Base-by-base conservation (phyloP, 148 eudicot species). In the Spergularia marina region DNA sequence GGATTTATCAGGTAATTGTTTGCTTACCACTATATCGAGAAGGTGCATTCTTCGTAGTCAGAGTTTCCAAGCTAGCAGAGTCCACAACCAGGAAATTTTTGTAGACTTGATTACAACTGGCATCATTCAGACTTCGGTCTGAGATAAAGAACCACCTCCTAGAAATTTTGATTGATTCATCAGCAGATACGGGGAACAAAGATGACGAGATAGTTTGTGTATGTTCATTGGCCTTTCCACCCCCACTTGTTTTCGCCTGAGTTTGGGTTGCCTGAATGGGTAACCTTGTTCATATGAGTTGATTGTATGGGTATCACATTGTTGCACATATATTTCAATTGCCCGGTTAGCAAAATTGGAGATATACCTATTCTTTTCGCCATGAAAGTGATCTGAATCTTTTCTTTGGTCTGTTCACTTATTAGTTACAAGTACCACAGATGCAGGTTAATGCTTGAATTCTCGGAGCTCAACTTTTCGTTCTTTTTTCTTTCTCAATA, bases 261-360 rank as follows among this genome's bases (percentile, higher is more conserved):
- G 49, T 72, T 60, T 58, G 47, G 73, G 74, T 73, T 79, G 68
- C 73, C 70, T 65, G 11, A 65, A 13, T 66, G 72, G 76, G 36
- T 58, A 21, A 73, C 58, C 64, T 39, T 68, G 77, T 79, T 74
- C 74, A 74, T 79, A 79, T 67, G 75, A 77, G 75, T 40, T 65
- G 20, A 13, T 61, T 77, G 75, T 77, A 77, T 15, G 44, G 68
- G 71, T 64, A 64, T 60, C 52, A 7, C 18, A 6, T 39, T 54
- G 40, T 71, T 77, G 80, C 75, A 77, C 39, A 73, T 65, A 66
- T 67, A 72, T 65, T 12, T 59, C 30, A 59, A 20, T 12, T 59
- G 34, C 23, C 21, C 25, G 64, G 6, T 23, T 18, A 21, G 64
- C 39, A 13, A 59, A 59, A 20, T 59, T 11, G 64, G 64, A 59